Percentiles rank a stretch among this genome's conserved stretches.
Conservation (phyloP, 1,139 yeast genomes). For the Maudiozyma humilis region DNA sequence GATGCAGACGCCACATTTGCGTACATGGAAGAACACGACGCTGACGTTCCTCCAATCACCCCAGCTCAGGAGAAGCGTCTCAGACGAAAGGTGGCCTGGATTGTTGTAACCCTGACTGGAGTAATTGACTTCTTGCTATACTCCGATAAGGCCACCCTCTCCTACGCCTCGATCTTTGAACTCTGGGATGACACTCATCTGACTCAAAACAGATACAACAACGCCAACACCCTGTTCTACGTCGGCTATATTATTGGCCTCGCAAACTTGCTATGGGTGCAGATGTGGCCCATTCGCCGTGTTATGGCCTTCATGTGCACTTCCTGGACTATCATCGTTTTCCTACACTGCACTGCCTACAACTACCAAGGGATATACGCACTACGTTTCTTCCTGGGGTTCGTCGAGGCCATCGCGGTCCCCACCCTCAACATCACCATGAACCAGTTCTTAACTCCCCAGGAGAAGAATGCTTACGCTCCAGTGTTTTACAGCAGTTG, state of each 20-base stretch:
- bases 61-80: conserved; percentile 34
- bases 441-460: conserved; percentile 39
- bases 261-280: conserved; percentile 33
- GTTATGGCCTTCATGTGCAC: conserved; percentile 31
- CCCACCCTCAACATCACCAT: conserved; percentile 37
- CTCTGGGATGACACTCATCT: conserved; percentile 37
- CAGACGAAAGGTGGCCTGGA: conserved; percentile 32
- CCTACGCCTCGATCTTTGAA: conserved; percentile 38
- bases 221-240: conserved; percentile 36
- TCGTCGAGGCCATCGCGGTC: conserved; percentile 38
- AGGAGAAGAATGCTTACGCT: conserved; percentile 37
- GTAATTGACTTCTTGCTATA: conserved; percentile 35
- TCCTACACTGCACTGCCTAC: conserved; percentile 36
- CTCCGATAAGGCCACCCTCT: conserved; percentile 40
- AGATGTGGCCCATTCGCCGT: conserved; percentile 33
- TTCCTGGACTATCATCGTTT: conserved; percentile 37
- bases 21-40: conserved; percentile 31
- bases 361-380: conserved; percentile 38
- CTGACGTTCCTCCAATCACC: conserved; percentile 29
- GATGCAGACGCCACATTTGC: conserved; percentile 37
- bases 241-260: conserved; percentile 36
- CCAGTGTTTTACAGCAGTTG: conserved; percentile 42
- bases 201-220: conserved; percentile 33
- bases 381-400: conserved; percentile 40
- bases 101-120: conserved; percentile 33